These are phyloP conservation scores for Emergomyces africanus DNA, from an alignment of 2,329 filamentous ascomycete genomes.

Conservation along the genomic window DNA sequence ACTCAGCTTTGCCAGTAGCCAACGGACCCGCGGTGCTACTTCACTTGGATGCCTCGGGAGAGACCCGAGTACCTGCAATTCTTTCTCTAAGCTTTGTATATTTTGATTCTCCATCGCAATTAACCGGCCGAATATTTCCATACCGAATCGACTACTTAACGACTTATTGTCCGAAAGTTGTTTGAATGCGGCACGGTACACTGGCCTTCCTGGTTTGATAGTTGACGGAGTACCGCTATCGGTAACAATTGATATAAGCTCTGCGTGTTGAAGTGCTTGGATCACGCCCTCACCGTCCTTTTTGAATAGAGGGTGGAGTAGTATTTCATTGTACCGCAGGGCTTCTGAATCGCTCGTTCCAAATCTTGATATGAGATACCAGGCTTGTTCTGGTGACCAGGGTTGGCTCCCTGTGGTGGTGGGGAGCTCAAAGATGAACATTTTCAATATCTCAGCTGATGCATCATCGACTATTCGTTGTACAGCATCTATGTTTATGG, in stretches of 20 bases:
- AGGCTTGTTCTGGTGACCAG: slow-evolving; percentile 80
- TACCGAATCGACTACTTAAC: slow-evolving; percentile 58
- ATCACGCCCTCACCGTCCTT: slow-evolving; percentile 61
- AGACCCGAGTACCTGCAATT: slow-evolving; percentile 57
- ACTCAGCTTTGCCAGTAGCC: slow-evolving; percentile 60
- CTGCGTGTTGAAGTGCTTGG: slow-evolving; percentile 67
- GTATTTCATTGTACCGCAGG: slow-evolving; percentile 73
- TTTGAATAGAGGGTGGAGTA: slow-evolving; percentile 65
- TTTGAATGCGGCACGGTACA: slow-evolving; percentile 74
- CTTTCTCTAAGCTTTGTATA: slow-evolving; percentile 67
- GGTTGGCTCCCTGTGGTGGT: slow-evolving; percentile 43
- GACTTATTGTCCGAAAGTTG: slow-evolving; percentile 58
- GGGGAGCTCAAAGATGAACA: slow-evolving; percentile 61
- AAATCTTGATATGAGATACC: slow-evolving; percentile 72
- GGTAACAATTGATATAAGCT: slow-evolving; percentile 67
- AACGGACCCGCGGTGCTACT: slow-evolving; percentile 53
- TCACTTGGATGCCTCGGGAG: slow-evolving; percentile 60
- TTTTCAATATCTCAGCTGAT: slow-evolving; percentile 81
- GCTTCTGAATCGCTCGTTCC: slow-evolving; percentile 43
- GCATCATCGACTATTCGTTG: slow-evolving; percentile 80
- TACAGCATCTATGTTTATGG: slow-evolving; percentile 48
- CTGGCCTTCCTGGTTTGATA: slow-evolving; percentile 70
- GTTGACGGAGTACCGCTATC: slow-evolving; percentile 62
- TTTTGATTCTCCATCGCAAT: slow-evolving; percentile 58
- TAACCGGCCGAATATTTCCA: slow-evolving; percentile 56